phyloP scores from a whole-genome alignment of 2,329 filamentous ascomycete species.

The Colletotrichum shisoi region DNA sequence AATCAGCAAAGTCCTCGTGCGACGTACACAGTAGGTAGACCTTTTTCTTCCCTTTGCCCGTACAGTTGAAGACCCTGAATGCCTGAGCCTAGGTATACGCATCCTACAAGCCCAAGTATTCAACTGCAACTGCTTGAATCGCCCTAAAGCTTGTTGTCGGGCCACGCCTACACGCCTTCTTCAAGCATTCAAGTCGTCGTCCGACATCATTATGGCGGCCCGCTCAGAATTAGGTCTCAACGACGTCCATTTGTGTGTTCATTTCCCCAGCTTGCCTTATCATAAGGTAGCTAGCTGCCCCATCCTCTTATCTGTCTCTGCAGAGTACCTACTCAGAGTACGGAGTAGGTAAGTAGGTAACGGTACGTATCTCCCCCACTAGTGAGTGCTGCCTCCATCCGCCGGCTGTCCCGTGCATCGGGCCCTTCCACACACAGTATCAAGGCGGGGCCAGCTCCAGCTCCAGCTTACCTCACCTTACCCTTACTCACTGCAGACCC shows the following conservation, averaged over 20 bases:
- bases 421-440: constrained; percentile 31
- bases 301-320: constrained; percentile 11
- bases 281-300: constrained; percentile 8
- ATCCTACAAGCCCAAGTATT: no score
- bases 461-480: constrained; percentile 20
- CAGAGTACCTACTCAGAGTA: no score
- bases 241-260: constrained; percentile 22
- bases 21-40: neutral
- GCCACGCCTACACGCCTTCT: neutral
- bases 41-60: constrained; percentile 1
- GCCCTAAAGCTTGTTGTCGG: neutral
- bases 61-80: neutral
- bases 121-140: neutral
- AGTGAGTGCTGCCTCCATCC: neutral
- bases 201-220: constrained; percentile 4
- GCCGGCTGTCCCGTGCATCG: constrained; percentile 18
- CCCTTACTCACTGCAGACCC: constrained; percentile 10
- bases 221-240: constrained; percentile 17
- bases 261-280: constrained; percentile 29
- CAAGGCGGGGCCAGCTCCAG: constrained; percentile 24
- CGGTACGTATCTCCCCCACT: constrained; percentile 3
- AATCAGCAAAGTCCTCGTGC: constrained; percentile 27
- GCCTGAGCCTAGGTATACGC: no score
- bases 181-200: no score
- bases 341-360: neutral